These are phyloP conservation scores for Amaranthus hypochondriacus DNA, from an alignment of 148 eudicot genomes.

Conservation along the genomic window DNA sequence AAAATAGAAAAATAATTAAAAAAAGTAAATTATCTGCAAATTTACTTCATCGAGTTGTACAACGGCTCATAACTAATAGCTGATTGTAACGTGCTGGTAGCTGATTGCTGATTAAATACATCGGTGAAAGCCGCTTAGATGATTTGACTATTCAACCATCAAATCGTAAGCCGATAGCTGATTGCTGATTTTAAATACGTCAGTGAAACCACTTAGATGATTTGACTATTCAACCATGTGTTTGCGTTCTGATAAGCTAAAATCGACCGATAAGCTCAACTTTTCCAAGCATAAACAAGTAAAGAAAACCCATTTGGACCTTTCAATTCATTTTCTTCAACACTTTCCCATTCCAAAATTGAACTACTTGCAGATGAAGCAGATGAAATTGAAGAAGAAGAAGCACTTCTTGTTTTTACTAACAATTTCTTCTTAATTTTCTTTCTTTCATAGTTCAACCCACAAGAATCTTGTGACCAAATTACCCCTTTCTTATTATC, in stretches of 20 bases:
- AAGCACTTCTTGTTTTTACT: conserved; percentile 43
- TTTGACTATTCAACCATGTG: too few relatives aligned
- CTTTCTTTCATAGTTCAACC: conserved; percentile 52
- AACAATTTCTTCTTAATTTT: conserved; percentile 53
- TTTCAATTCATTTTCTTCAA: conserved; percentile 68
- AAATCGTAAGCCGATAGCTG: too few relatives aligned
- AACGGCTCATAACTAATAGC: too few relatives aligned
- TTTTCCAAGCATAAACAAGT: conserved; percentile 83
- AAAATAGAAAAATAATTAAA: neutral
- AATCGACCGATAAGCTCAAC: neutral
- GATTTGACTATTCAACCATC: too few relatives aligned
- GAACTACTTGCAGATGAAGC: conserved; percentile 65
- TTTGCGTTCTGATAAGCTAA: too few relatives aligned
- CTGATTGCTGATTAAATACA: too few relatives aligned
- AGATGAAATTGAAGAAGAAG: conserved; percentile 61
- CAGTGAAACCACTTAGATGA: too few relatives aligned
- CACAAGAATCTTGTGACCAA: conserved; percentile 51
- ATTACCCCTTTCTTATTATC: conserved; percentile 6
- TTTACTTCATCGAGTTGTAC: neutral
- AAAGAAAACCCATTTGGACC: conserved; percentile 76
- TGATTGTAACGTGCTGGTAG: too few relatives aligned
- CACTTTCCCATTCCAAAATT: conserved; percentile 82
- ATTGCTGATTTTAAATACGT: too few relatives aligned
- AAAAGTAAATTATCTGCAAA: conserved; percentile 11
- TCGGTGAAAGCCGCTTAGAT: too few relatives aligned